Base-by-base conservation (phyloP, 768 basidiomycete species). In the Tephrocybe sp. region DNA sequence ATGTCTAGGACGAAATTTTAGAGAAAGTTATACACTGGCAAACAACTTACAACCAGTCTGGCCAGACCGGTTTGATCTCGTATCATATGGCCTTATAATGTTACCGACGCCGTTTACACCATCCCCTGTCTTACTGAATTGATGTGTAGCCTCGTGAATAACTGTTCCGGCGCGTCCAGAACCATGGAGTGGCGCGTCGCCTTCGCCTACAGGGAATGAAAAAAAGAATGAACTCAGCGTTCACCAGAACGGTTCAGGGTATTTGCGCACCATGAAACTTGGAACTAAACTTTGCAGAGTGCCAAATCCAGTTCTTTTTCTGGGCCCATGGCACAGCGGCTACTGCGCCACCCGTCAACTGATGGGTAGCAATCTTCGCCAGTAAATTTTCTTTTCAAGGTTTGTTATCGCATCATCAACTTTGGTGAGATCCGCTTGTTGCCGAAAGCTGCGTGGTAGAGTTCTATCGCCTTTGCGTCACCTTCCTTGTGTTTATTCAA, bases 401-500 rank as follows among this genome's bases (percentile, higher is more conserved):
- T 9, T 32, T 11, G n/a, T 32, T 4, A 45, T 45, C 13, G n/a
- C 19, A 6, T 32, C 14, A 16, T 45, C 44, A 20, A 45, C 44
- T 16, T 33, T 45, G 4, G 7, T 32, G 3, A 12, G 6, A 17
- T 45, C 17, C 31, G 44, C 23, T 2, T 45, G 14, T 34, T 17
- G 32, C 44, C 44, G 34, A 45, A 45, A 32, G 44, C 44, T 5
- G 44, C 44, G 19, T 45, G 30, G 17, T 33, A 45, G 9, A 45
- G 44, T 3, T 7, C 13, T 9, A n/a, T 45, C 32, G 44, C 44
- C 32, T 34, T 34, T 13, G 3, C 9, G 34, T 45, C 31, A 22
- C 32, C 32, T 16, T 32, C 4, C 44, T 19, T 32, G 31, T 33
- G 11, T 34, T 17, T 45, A 17, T 45, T 14, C 11, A 45, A 45